Evolutionary conservation across 2,329 filamentous ascomycete species (phyloP).

Genomic region (Diaporthe citriasiana): DNA sequence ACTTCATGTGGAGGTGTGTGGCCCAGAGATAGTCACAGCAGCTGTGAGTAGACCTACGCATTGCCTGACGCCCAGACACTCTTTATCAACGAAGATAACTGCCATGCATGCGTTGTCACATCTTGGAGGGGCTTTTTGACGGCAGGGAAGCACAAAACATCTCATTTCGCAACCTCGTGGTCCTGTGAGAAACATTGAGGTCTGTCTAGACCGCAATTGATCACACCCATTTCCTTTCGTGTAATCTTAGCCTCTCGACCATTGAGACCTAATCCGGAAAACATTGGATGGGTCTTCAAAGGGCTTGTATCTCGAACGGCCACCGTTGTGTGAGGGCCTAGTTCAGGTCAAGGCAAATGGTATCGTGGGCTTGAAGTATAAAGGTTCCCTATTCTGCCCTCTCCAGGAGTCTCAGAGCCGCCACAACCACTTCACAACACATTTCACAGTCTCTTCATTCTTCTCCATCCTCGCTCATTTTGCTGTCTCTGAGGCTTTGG

Average conservation of each 20-base stretch:
- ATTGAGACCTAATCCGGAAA: constrained; percentile 16
- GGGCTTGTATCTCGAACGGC: not conserved
- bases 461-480: not conserved
- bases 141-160: not conserved
- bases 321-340: not conserved
- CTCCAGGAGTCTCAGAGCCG: not conserved
- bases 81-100: not conserved
- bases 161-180: not conserved
- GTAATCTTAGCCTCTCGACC: constrained; percentile 20
- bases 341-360: not conserved
- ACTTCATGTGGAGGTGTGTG: constrained; percentile 2
- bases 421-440: not conserved
- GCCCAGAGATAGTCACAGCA: not conserved
- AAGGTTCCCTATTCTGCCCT: constrained; percentile 1
- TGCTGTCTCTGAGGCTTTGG: not conserved
- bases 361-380: constrained; percentile 27
- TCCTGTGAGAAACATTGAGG: not conserved
- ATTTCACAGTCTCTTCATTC: constrained; percentile 2
- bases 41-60: not conserved
- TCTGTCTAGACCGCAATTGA: constrained; percentile 8
- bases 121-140: not conserved
- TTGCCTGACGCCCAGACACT: not conserved
- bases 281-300: not conserved
- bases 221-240: constrained; percentile 22
- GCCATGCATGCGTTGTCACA: not conserved